These are phyloP conservation scores for Suhomyces atakaporum DNA, from an alignment of 1,139 yeast species.

Conservation along the genomic window DNA sequence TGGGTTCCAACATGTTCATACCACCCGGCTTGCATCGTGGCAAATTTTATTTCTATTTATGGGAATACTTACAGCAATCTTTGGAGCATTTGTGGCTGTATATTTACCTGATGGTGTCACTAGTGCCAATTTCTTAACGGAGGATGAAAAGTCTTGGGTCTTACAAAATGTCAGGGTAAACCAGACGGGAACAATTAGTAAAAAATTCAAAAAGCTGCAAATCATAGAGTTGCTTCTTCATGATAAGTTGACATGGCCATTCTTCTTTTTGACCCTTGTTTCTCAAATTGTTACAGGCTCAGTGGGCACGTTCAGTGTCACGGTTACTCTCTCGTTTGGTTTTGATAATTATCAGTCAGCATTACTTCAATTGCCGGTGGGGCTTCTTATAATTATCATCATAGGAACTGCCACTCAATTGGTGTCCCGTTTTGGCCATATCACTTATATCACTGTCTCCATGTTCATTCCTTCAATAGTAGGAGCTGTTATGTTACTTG, in stretches of 20 bases:
- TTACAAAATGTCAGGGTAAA: constrained; percentile 19
- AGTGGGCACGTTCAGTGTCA: constrained; percentile 41
- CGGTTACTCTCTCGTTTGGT: constrained; percentile 41
- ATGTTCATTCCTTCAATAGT: constrained; percentile 39
- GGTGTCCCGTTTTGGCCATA: constrained; percentile 28
- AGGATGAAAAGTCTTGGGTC: constrained; percentile 34
- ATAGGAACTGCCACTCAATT: constrained; percentile 35
- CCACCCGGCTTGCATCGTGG: constrained; percentile 32
- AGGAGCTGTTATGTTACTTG: constrained; percentile 38
- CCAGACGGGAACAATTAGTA: constrained; percentile 32
- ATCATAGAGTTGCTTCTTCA: constrained; percentile 32
- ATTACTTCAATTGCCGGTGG: constrained; percentile 43
- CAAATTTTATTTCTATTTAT: constrained; percentile 41
- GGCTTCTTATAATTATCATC: constrained; percentile 37
- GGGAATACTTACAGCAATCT: constrained; percentile 37
- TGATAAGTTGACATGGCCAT: constrained; percentile 42
- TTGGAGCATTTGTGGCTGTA: constrained; percentile 30
- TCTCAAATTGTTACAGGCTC: constrained; percentile 47
- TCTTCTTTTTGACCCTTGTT: constrained; percentile 34
- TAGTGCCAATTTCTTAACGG: constrained; percentile 38
- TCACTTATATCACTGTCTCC: constrained; percentile 28
- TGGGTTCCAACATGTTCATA: constrained; percentile 43
- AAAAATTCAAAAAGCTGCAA: constrained; percentile 29
- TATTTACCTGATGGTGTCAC: constrained; percentile 45
- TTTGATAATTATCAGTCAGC: constrained; percentile 36